phyloP scores from a whole-genome alignment of 345 rosid genomes.

The Citrus reticulata region DNA sequence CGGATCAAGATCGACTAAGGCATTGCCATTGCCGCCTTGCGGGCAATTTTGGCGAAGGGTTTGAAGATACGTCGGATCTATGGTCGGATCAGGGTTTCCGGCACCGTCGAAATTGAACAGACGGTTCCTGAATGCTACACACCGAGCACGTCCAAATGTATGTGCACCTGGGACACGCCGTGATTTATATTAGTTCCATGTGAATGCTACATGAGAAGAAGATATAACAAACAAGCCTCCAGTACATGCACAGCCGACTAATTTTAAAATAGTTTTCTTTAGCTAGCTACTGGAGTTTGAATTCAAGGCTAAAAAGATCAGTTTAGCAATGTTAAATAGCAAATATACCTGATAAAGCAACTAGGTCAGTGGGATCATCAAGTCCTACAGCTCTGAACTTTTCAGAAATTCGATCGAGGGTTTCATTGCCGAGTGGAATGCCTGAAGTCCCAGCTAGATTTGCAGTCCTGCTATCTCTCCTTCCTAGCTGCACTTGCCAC shows the following conservation, averaged over 20 bases:
- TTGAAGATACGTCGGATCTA: conserved; percentile 2
- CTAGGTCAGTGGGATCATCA: conserved; percentile 10
- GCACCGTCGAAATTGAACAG: background rate
- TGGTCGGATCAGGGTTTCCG: background rate
- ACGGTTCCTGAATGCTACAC: background rate
- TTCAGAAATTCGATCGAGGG: background rate
- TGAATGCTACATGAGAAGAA: no score
- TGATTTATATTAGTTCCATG: no score
- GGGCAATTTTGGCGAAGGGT: conserved; percentile 11
- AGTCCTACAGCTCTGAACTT: conserved; percentile 6
- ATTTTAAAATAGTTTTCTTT: no score
- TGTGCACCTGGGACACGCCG: background rate
- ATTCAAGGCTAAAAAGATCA: no score
- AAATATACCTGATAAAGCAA: conserved; percentile 8
- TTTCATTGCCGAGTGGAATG: background rate
- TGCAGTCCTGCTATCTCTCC: conserved; percentile 27
- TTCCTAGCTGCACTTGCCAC: conserved; percentile 32
- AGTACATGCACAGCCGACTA: no score
- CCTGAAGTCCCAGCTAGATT: background rate
- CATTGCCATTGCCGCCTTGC: background rate
- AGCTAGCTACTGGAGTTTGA: no score
- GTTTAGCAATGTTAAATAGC: no score
- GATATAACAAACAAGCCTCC: no score
- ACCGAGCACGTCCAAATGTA: conserved; percentile 15
- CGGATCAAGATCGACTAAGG: conserved; percentile 6